Base-by-base conservation (phyloP, 1,284 basidiomycete genomes). In the Marasmius tenuissimus region DNA sequence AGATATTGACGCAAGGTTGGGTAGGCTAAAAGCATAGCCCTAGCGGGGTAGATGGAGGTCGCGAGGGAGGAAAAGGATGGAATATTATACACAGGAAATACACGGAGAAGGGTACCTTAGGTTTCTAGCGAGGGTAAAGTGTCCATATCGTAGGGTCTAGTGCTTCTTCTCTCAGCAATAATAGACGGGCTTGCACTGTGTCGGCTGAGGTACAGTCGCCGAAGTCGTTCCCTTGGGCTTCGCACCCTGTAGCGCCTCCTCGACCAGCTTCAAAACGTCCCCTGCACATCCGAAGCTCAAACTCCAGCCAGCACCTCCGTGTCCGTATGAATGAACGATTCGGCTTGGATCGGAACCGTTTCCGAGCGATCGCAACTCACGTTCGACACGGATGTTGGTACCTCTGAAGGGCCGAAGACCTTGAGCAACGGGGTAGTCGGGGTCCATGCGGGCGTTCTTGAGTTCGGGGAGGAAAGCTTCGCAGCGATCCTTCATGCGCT, bases 301-400 rank as follows among this genome's bases (percentile, higher is more conserved):
- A 42, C 57, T 62, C 48, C 68, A 74, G 1, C 73, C 73, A 4
- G 71, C 64, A 3, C 75, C 73, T 33, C 73, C 75, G 40, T 76
- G 72, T 9, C 73, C 75, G 61, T 76, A 77, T 0, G 71, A 71
- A 63, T 77, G 75, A 33, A 76, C 64, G 55, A 76, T 73, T 1
- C 67, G 63, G 61, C 74, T 76, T 10, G 33, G 49, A 0, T 18
- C 35, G 20, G 60, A 57, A 34, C 39, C 48, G 18, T 55, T 60
- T 22, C 18, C 40, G 34, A 14, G 9, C 16, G 10, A 37, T 27
- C 69, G 61, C 48, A 62, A 27, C 65, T 77, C 75, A 6, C 74
- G 68, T 63, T 76, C 73, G 5, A 77, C 75, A 10, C 74, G 71
- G 20, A 76, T 74, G 64, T 75, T 73, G 35, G 67, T 63, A 14